These are phyloP conservation scores for Mimosa pudica DNA, from an alignment of 306 rosid genomes.

Conservation along the genomic window DNA sequence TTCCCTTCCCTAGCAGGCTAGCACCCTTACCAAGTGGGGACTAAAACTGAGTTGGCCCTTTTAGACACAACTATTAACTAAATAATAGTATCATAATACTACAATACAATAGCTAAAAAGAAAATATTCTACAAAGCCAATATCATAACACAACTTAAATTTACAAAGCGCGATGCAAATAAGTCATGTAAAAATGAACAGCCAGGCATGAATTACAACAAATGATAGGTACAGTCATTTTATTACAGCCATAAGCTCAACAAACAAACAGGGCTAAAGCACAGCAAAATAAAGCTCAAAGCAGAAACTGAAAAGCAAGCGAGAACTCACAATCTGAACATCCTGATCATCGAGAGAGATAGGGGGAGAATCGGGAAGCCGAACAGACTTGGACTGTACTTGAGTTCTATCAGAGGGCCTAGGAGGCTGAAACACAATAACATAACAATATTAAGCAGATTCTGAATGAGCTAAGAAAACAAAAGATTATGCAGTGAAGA, in stretches of 20 bases:
- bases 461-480: no score
- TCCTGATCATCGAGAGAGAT: constrained; percentile 91
- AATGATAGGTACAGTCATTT: not conserved
- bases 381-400: constrained; percentile 75
- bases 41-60: no score
- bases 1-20: no score
- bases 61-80: not conserved
- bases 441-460: no score
- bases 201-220: not conserved
- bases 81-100: not conserved
- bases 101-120: not conserved
- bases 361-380: constrained; percentile 75
- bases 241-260: not conserved
- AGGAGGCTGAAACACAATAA: constrained; percentile 58
- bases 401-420: constrained; percentile 81
- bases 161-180: not conserved
- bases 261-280: not conserved
- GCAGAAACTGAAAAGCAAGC: not conserved
- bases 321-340: constrained; percentile 75
- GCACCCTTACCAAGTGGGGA: no score
- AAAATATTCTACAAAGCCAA: not conserved
- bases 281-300: not conserved
- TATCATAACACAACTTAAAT: not conserved
- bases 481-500: no score
- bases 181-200: not conserved